Evolutionary conservation across 306 rosid genomes (phyloP).

Genomic region (Herpetospermum pedunculosum): DNA sequence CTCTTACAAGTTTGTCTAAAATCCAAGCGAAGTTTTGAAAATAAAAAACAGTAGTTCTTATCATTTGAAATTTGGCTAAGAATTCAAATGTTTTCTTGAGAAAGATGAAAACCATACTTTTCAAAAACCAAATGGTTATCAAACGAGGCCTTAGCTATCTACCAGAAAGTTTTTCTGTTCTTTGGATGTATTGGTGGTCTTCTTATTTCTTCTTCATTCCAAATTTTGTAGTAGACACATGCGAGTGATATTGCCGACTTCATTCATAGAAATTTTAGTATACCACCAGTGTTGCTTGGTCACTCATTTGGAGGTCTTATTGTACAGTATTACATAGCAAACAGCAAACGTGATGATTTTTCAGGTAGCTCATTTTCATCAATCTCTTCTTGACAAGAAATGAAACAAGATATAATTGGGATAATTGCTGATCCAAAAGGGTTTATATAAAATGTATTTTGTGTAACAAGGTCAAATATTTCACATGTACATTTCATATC

Average conservation of each 20-base stretch:
- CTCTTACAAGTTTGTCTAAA: no score
- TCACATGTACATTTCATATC: background rate
- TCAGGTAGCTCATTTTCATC: slow-evolving; percentile 32
- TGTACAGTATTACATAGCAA: slow-evolving; percentile 61
- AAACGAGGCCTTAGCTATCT: no score
- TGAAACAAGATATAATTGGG: background rate
- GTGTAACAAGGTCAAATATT: background rate
- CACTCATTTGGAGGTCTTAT: slow-evolving; percentile 93
- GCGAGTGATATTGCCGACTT: slow-evolving; percentile 76
- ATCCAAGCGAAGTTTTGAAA: no score
- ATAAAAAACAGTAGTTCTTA: no score
- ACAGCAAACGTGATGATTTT: slow-evolving; percentile 21
- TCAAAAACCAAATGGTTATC: no score
- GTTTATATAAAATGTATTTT: background rate
- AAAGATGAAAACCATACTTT: no score
- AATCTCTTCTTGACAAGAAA: background rate
- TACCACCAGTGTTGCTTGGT: slow-evolving; percentile 72
- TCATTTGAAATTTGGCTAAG: no score
- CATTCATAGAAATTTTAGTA: slow-evolving; percentile 25
- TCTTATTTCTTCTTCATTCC: slow-evolving; percentile 19
- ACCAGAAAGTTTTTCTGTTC: background rate
- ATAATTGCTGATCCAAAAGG: background rate
- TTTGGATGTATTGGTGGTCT: slow-evolving; percentile 6
- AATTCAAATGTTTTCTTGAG: no score
- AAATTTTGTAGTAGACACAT: slow-evolving; percentile 69